Base-by-base conservation (phyloP, 345 rosid genomes). In the Chamaenerion angustifolium region DNA sequence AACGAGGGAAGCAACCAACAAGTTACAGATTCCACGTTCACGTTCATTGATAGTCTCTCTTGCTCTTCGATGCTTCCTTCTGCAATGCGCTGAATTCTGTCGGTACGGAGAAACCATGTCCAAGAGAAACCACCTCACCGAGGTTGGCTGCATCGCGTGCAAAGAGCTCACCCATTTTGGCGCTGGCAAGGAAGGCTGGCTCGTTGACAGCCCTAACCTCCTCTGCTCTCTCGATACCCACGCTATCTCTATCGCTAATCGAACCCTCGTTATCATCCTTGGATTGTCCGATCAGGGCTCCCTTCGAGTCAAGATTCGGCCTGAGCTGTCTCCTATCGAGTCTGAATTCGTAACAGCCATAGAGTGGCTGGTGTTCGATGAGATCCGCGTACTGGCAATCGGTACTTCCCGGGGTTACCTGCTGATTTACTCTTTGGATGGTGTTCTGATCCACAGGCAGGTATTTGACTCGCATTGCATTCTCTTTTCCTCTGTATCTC, bases 171-270 rank as follows among this genome's bases (percentile, higher is more conserved):
- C 67, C 42, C 87, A 87, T 11, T 67, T 92, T 25, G 95, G 96
- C 23, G 95, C 98, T 3, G 98, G 98, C 1, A 82, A 80, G 62
- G 96, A 92, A 66, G 93, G 95, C 1, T 87, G 98, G 98, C 83
- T 87, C 3, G 80, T 67, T 18, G 71, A 85, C 44, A 73, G 72
- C 23, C 83, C 89, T 0, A 70, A 68, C 59, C 68, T 87, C 19
- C 64, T 70, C 4, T 78, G 78, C 71, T 87, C 98, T 0, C 82
- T 87, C 15, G 95, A 82, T 63, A 61, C 73, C 16, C 85, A 82
- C 60, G 73, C 81, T 31, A 35, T 87, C 53, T 88, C 96, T 56
- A 57, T 87, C 57, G 85, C 96, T 55, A 77, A 76, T 63, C 72
- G 75, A n/a, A 67, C 27, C 56, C 51, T 78, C 45, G 62, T 87